A percentile compares a stretch with the other conserved stretches of the same genome.
phyloP scores from a whole-genome alignment of 164 flowering plant genomes.

The Malania oleifera region DNA sequence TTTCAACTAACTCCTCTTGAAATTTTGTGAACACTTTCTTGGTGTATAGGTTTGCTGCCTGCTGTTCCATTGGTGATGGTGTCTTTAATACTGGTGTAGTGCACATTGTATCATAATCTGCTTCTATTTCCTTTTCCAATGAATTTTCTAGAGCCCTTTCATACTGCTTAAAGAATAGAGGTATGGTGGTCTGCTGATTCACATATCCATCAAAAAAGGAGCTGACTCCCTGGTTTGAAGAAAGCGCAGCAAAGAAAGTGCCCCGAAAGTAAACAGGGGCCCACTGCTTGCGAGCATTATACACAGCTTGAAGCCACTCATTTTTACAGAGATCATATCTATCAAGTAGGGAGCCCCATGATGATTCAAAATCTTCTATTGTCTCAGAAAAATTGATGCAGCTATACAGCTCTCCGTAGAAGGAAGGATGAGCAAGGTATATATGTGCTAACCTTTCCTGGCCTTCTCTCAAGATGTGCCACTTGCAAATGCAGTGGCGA shows the following conservation, averaged over 20 bases:
- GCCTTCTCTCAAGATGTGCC: conserved; percentile 72
- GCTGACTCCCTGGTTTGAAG: conserved; percentile 33
- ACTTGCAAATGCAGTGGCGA: conserved; percentile 60
- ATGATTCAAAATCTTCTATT: conserved; percentile 62
- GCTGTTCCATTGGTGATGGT: conserved; percentile 65
- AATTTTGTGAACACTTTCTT: conserved; percentile 46
- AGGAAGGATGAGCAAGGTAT: conserved; percentile 44
- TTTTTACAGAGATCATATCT: conserved; percentile 47
- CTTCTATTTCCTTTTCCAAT: conserved; percentile 49
- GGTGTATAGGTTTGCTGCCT: conserved; percentile 55
- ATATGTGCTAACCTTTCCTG: conserved; percentile 58
- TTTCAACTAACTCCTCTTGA: conserved; percentile 61
- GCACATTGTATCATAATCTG: conserved; percentile 48
- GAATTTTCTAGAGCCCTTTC: conserved; percentile 48
- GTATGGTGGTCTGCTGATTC: conserved; percentile 43
- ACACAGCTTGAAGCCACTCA: conserved; percentile 69
- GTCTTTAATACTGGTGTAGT: conserved; percentile 52
- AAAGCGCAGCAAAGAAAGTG: conserved; percentile 56
- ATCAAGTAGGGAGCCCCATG: conserved; percentile 53
- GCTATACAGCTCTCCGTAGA: conserved; percentile 51
- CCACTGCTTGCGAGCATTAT: conserved; percentile 58
- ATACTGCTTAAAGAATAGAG: conserved; percentile 48
- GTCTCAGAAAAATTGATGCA: conserved; percentile 66
- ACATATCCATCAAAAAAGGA: conserved; percentile 55
- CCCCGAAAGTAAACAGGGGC: conserved; percentile 67